Evolutionary conservation across 2,329 filamentous ascomycete species (phyloP).

Genomic region (Penicillium sp.): DNA sequence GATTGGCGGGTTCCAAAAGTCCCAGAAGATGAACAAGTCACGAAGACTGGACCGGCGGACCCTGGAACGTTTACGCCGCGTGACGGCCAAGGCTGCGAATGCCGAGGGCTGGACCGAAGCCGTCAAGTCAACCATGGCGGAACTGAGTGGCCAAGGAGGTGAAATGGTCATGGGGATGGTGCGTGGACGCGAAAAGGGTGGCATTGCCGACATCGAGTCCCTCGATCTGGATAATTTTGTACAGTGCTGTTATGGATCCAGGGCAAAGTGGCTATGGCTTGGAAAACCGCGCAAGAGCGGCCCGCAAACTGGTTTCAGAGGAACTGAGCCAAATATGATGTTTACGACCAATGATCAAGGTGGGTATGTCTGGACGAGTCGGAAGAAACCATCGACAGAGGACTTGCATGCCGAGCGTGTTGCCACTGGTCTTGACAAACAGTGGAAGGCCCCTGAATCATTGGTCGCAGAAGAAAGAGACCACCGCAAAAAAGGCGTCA

Average conservation of each 20-base stretch:
- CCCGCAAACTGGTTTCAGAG: conserved; percentile 31
- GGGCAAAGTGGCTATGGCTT: conserved; percentile 90
- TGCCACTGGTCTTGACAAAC: conserved; percentile 30
- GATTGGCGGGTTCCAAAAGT: conserved; percentile 85
- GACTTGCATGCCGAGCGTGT: conserved; percentile 31
- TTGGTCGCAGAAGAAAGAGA: conserved; percentile 39
- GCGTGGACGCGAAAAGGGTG: conserved; percentile 78
- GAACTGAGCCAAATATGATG: conserved; percentile 40
- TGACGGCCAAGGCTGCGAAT: conserved; percentile 85
- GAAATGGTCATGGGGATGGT: conserved; percentile 97
- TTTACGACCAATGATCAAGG: conserved; percentile 48
- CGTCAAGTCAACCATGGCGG: conserved; percentile 91
- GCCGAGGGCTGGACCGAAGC: conserved; percentile 89
- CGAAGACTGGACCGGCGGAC: conserved; percentile 80
- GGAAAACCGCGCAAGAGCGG: conserved; percentile 74
- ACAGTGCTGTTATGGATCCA: conserved; percentile 73
- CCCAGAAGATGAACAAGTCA: conserved; percentile 74
- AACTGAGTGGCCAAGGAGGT: conserved; percentile 88
- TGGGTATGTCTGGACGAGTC: conserved; percentile 46
- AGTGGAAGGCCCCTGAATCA: conserved; percentile 32
- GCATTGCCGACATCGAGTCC: conserved; percentile 90
- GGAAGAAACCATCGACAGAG: conserved; percentile 42
- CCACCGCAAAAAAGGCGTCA: conserved; percentile 67
- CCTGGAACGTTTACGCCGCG: conserved; percentile 72
- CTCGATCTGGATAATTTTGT: conserved; percentile 83